phyloP scores from a whole-genome alignment of 768 basidiomycete species.

The Kwoniella pini region DNA sequence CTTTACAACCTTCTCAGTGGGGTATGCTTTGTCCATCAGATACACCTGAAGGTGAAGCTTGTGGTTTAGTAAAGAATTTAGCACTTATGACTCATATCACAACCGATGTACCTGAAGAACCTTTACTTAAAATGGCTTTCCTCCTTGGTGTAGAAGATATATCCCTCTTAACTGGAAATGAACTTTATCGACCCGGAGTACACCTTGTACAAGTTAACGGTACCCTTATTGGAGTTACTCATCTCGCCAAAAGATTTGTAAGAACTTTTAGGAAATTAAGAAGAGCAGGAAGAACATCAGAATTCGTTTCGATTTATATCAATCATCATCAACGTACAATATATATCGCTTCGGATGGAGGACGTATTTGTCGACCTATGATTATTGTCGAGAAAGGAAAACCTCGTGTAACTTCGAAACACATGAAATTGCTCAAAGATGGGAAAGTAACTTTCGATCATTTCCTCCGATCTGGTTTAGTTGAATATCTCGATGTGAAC shows the following conservation, averaged over 20 bases:
- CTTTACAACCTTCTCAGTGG: conserved; percentile 98
- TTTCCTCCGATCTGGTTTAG: conserved; percentile 84
- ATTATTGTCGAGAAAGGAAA: conserved; percentile 88
- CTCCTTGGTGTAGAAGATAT: conserved; percentile 99
- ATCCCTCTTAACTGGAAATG: conserved; percentile 83
- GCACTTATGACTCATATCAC: conserved; percentile 99
- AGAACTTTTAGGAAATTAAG: conserved; percentile 86
- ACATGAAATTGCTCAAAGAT: conserved; percentile 79
- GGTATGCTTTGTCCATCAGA: conserved; percentile 97
- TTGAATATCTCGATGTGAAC: conserved; percentile 98
- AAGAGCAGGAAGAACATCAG: conserved; percentile 85
- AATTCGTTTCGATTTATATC: conserved; percentile 94
- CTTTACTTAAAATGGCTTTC: conserved; percentile 82
- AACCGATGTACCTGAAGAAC: conserved; percentile 95
- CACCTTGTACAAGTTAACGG: conserved; percentile 98
- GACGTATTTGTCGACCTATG: conserved; percentile 94
- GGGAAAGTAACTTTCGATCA: conserved; percentile 83
- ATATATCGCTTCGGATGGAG: conserved; percentile 95
- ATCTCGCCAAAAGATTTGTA: conserved; percentile 81
- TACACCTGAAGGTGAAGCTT: conserved; percentile 99
- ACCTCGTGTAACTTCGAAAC: conserved; percentile 74
- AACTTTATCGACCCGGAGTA: conserved; percentile 89
- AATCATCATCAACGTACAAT: conserved; percentile 93
- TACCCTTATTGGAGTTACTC: conserved; percentile 88
- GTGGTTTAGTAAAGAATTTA: conserved; percentile 96